Evolutionary conservation across 371 early-diverging fungal genomes (phyloP).

Genomic region (Circinella umbellata): DNA sequence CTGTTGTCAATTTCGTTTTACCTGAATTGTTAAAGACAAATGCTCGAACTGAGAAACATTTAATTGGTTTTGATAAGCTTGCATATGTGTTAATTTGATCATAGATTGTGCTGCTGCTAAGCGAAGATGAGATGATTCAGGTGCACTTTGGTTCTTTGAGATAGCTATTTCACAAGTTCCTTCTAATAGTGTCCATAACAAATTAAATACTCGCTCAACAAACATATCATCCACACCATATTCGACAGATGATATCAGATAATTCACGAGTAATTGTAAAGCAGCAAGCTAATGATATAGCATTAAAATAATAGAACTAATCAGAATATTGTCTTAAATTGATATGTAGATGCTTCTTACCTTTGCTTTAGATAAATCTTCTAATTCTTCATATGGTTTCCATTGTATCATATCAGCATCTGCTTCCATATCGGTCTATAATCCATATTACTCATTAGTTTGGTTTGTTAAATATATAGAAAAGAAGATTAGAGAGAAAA

Average conservation of each 20-base stretch:
- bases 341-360: constrained; percentile 5
- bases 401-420: constrained; percentile 26
- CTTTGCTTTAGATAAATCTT: constrained; percentile 36
- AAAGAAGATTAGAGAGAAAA: too few species aligned
- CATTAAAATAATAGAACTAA: neutral
- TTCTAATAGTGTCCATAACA: constrained; percentile 37
- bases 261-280: constrained; percentile 38
- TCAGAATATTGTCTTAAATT: neutral
- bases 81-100: constrained; percentile 66
- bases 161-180: constrained; percentile 32
- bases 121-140: constrained; percentile 54
- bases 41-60: constrained; percentile 57
- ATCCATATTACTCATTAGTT: neutral
- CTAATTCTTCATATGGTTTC: constrained; percentile 36
- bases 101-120: constrained; percentile 70
- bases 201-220: constrained; percentile 23
- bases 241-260: constrained; percentile 25
- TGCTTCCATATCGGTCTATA: neutral
- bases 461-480: neutral
- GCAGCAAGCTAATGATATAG: constrained; percentile 28
- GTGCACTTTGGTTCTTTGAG: constrained; percentile 32
- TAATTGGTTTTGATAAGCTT: constrained; percentile 58
- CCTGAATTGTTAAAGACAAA: constrained; percentile 67
- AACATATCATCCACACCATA: constrained; percentile 20
- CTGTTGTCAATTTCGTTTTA: constrained; percentile 11